phyloP scores from a whole-genome alignment of 805 yeast genomes.

The Nakazawaea populi region DNA sequence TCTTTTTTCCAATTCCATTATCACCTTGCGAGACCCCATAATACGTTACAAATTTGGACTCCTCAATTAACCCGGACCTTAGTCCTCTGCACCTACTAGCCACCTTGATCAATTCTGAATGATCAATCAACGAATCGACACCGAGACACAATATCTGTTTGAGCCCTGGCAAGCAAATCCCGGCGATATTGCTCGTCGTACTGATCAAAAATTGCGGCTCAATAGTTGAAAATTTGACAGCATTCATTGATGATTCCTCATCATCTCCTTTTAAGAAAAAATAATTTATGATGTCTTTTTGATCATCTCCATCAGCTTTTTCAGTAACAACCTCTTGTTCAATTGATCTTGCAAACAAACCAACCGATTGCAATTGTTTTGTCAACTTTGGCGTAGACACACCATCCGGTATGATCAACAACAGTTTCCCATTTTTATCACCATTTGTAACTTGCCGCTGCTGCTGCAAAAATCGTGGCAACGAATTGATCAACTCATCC shows the following conservation, averaged over 20 bases:
- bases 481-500: neutral
- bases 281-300: too few species aligned
- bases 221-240: slow-evolving; percentile 4
- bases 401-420: slow-evolving; percentile 9
- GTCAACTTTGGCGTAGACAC: neutral
- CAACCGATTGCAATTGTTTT: neutral
- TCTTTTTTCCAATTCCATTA: too few species aligned
- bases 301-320: too few species aligned
- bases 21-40: neutral
- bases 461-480: neutral
- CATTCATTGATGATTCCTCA: too few species aligned
- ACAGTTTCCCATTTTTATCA: neutral
- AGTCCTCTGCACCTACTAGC: slow-evolving; percentile 20
- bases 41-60: neutral
- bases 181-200: slow-evolving; percentile 19
- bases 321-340: too few species aligned
- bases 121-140: slow-evolving; percentile 22
- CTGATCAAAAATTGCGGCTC: slow-evolving; percentile 14
- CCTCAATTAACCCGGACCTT: slow-evolving; percentile 1
- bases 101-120: slow-evolving; percentile 16
- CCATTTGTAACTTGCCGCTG: neutral
- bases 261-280: too few species aligned
- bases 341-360: neutral
- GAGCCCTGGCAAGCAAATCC: slow-evolving; percentile 22
- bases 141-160: slow-evolving; percentile 24